Conservation (phyloP, 2,329 filamentous ascomycete species). For the Fusarium compactum region DNA sequence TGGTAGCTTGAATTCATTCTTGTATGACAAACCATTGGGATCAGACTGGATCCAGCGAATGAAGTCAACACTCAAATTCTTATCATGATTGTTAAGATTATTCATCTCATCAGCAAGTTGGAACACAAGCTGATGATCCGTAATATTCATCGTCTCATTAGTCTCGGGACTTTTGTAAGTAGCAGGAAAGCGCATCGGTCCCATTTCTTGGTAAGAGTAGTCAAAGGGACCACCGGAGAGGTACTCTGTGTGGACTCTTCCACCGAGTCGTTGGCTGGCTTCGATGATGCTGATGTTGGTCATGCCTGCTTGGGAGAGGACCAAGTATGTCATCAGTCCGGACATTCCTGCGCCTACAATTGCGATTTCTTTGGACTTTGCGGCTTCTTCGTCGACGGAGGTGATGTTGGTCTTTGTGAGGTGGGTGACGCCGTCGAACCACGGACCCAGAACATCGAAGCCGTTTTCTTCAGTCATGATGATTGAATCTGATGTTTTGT, state of each 20-base stretch:
- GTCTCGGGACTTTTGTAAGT: conserved; percentile 12
- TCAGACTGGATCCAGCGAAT: conserved; percentile 13
- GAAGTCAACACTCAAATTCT: conserved; percentile 15
- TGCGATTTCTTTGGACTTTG: not conserved
- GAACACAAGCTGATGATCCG: conserved; percentile 3
- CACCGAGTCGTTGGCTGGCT: conserved; percentile 4
- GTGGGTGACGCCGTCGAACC: conserved; percentile 13
- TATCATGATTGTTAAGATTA: conserved; percentile 7
- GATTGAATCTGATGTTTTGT: not conserved
- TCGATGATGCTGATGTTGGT: conserved; percentile 19
- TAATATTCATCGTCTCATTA: conserved; percentile 26
- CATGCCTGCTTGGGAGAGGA: conserved; percentile 17
- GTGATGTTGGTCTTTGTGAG: not conserved
- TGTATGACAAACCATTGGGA: not conserved
- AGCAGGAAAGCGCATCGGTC: conserved; percentile 11
- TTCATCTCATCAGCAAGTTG: conserved; percentile 23
- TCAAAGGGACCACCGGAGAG: not conserved
- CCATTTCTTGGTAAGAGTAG: conserved; percentile 28
- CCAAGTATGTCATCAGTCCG: not conserved
- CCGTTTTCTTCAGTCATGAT: not conserved
- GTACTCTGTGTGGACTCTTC: conserved; percentile 14
- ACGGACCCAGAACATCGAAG: not conserved
- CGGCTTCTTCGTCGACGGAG: not conserved
- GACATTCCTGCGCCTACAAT: conserved; percentile 22
- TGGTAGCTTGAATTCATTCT: conserved; percentile 16